Conservation (phyloP, 805 yeast species). For the Cyberlindnera euphorbiae region DNA sequence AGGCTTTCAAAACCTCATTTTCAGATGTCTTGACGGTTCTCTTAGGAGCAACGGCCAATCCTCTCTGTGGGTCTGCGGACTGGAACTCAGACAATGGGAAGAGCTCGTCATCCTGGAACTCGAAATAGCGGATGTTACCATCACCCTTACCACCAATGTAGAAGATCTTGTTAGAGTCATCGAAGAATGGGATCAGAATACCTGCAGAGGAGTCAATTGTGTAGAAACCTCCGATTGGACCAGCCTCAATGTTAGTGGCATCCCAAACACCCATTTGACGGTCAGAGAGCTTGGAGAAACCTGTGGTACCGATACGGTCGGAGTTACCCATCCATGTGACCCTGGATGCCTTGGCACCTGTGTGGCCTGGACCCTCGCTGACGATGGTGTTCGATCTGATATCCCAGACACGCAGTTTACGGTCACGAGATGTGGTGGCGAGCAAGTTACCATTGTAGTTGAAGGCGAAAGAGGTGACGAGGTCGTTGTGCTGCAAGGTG, state of each 20-base stretch:
- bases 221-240: conserved; percentile 87
- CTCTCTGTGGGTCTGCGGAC: conserved; percentile 92
- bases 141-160: conserved; percentile 97
- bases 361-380: conserved; percentile 83
- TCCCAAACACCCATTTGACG: conserved; percentile 97
- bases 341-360: conserved; percentile 89
- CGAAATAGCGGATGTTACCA: conserved; percentile 93
- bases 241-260: conserved; percentile 61
- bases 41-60: conserved; percentile 87
- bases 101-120: conserved; percentile 79
- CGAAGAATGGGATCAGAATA: conserved; percentile 86
- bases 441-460: conserved; percentile 83
- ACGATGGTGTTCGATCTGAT: conserved; percentile 67
- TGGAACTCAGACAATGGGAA: conserved; percentile 83
- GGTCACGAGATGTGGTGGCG: conserved; percentile 90
- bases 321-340: conserved; percentile 87
- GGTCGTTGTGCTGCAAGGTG: conserved; percentile 80
- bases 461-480: conserved; percentile 90
- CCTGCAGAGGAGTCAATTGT: conserved; percentile 90
- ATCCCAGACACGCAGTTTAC: conserved; percentile 89
- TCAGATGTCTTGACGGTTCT: conserved; percentile 71
- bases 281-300: conserved; percentile 87
- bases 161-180: conserved; percentile 71
- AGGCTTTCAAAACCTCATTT: conserved; percentile 78
- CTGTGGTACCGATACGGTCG: conserved; percentile 86